Percentiles rank a stretch among this genome's conserved stretches.
phyloP scores from a whole-genome alignment of 2,329 filamentous ascomycete species.

The Phaeomoniella chlamydospora region DNA sequence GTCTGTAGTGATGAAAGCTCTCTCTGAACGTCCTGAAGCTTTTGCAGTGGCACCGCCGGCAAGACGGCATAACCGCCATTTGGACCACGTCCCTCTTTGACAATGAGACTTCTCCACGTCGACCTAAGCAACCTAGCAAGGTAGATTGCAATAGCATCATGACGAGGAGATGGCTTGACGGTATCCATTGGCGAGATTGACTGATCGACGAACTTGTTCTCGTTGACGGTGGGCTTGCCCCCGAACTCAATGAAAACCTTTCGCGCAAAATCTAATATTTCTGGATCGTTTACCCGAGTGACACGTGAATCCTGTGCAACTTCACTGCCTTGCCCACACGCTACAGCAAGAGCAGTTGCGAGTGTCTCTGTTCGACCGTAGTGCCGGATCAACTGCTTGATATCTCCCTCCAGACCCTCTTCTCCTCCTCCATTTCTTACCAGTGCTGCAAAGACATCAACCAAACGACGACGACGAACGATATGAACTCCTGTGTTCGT shows the following conservation, averaged over 20 bases:
- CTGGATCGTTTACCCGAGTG: constrained; percentile 61
- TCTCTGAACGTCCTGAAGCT: constrained; percentile 64
- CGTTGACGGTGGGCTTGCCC: constrained; percentile 70
- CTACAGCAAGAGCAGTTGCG: constrained; percentile 81
- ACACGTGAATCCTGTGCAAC: constrained; percentile 56
- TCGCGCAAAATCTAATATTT: constrained; percentile 71
- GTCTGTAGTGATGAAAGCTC: constrained; percentile 63
- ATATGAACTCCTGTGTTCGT: constrained; percentile 86
- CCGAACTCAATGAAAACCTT: constrained; percentile 86
- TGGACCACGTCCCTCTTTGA: constrained; percentile 38
- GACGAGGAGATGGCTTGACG: constrained; percentile 74
- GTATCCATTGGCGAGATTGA: constrained; percentile 58
- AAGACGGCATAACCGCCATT: constrained; percentile 48
- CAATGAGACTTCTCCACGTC: constrained; percentile 71
- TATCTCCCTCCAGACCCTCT: constrained; percentile 67
- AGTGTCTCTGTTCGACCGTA: constrained; percentile 85
- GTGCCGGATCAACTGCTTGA: constrained; percentile 67
- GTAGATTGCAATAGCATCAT: constrained; percentile 78
- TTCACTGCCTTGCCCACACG: constrained; percentile 84
- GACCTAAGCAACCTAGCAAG: constrained; percentile 75
- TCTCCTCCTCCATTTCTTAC: constrained; percentile 60
- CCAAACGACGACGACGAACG: constrained; percentile 66
- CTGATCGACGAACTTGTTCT: constrained; percentile 52
- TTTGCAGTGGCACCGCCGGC: constrained; percentile 52
- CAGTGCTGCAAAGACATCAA: constrained; percentile 80